Percentiles rank a stretch among this genome's conserved stretches.
phyloP scores from a whole-genome alignment of 2,329 filamentous ascomycete species.

The Pleurostoma richardsiae region DNA sequence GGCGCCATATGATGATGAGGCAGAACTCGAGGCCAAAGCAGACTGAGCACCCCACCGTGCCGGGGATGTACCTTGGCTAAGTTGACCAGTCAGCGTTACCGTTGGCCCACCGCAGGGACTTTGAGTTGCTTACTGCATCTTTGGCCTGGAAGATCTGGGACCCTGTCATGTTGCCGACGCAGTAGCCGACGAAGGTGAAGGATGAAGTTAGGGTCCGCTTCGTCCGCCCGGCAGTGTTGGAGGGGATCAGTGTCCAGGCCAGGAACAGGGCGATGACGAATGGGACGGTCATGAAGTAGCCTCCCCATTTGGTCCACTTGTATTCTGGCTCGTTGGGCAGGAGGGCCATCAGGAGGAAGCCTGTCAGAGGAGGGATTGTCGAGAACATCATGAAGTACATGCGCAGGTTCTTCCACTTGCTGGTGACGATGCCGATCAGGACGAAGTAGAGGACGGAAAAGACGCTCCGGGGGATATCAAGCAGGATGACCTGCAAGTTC shows the following conservation, averaged over 20 bases:
- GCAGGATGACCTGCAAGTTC: conserved; percentile 28
- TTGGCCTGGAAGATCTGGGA: conserved; percentile 37
- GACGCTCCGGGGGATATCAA: conserved; percentile 25
- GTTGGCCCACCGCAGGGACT: not conserved
- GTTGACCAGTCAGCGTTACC: not conserved
- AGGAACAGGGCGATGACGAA: conserved; percentile 25
- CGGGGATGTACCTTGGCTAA: conserved; percentile 35
- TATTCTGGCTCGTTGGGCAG: conserved; percentile 24
- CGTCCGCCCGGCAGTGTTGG: conserved; percentile 39
- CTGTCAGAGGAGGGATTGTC: conserved; percentile 25
- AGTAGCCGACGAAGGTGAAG: conserved; percentile 39
- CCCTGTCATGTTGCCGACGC: conserved; percentile 41
- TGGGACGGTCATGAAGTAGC: conserved; percentile 28
- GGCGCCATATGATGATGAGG: conserved; percentile 30
- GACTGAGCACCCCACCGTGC: conserved; percentile 30
- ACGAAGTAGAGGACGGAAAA: conserved; percentile 28
- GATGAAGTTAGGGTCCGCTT: conserved; percentile 39
- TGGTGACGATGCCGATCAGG: conserved; percentile 24
- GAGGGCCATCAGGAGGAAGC: conserved; percentile 28
- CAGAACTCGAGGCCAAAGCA: conserved; percentile 31
- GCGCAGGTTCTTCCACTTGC: conserved; percentile 24
- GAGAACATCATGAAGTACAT: conserved; percentile 32
- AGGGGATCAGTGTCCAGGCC: conserved; percentile 31
- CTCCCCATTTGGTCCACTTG: conserved; percentile 31
- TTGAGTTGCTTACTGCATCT: conserved; percentile 26